Evolutionary conservation across 148 eudicot genomes (phyloP), one percentile per base, ranked within the genome.

Genomic region (Rhododendron williamsianum): DNA sequence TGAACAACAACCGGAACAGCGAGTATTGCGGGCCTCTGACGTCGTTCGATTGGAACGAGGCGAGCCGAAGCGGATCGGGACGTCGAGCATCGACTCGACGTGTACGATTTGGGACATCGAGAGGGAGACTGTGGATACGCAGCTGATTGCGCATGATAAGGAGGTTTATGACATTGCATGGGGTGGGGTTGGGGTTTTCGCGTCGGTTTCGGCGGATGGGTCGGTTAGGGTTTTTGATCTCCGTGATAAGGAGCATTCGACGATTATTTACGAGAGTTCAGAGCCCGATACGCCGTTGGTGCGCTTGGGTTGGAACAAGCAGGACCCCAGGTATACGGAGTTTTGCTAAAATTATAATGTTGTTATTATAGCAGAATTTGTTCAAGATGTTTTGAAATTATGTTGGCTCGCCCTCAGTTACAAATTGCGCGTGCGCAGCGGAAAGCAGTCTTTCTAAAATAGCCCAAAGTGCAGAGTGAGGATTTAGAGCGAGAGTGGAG

Each of bases 231-330:
- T 93, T 52, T 92, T 93, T 76, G 93, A 94, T 87, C 81, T 94
- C 3, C 84, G 96, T 6, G 93, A 94, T 41, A 94, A 91, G 89
- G 96, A 94, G 90, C 94, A 92, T 74, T 94, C 94, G 2, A 94
- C 96, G 18, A 94, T 94, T 19, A 94, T 92, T 9, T 94, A 92
- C 23, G 96, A 94, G 87, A 94, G 96, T 76, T 88, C 94, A 0
- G 96, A 95, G 86, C 98, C 99, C 0, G 94, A 97, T 80, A 92
- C 98, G 0, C 99, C 98, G 0, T 89, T 96, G 78, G 97, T 96
- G 1, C 87, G 99, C 46, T 86, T 96, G 45, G 98, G 98, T 3
- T 96, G 99, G 99, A 96, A 96, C 78, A 97, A 95, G 89, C 98
- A 97, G 93, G 99, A 96, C 33, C 98, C 98, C 0, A 93, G 99